Evolutionary conservation across 306 rosid genomes (phyloP).

Genomic region (Argentina anserina): DNA sequence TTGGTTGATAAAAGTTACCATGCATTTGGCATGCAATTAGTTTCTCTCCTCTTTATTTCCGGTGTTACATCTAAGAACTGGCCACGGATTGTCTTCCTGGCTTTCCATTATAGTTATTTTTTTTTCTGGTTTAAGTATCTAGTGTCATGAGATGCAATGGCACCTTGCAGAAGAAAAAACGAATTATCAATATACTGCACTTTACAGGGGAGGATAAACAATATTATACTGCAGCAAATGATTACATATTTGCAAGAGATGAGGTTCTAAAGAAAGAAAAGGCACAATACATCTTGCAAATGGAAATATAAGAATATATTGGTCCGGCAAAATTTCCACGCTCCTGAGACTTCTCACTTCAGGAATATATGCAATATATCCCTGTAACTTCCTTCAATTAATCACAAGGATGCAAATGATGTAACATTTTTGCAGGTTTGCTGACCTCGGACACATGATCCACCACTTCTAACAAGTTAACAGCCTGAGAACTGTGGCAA

Average conservation of each 20-base stretch:
- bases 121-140: too few relatives aligned
- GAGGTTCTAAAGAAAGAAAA: not conserved
- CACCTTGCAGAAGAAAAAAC: not conserved
- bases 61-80: too few relatives aligned
- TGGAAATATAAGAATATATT: not conserved
- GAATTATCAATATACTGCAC: not conserved
- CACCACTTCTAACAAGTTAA: conserved; percentile 1
- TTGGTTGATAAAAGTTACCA: too few relatives aligned
- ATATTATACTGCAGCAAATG: not conserved
- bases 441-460: not conserved
- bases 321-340: not conserved
- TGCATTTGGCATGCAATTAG: too few relatives aligned
- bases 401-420: not conserved
- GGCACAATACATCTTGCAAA: not conserved
- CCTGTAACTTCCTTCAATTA: not conserved
- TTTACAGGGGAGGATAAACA: not conserved
- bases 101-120: too few relatives aligned
- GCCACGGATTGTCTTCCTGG: too few relatives aligned
- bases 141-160: not conserved
- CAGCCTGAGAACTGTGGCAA: not conserved
- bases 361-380: not conserved
- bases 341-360: not conserved
- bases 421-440: not conserved
- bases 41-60: too few relatives aligned
- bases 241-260: not conserved